Evolutionary conservation across 1,284 basidiomycete species (phyloP).

Genomic region (Apiotrichum siamense): DNA sequence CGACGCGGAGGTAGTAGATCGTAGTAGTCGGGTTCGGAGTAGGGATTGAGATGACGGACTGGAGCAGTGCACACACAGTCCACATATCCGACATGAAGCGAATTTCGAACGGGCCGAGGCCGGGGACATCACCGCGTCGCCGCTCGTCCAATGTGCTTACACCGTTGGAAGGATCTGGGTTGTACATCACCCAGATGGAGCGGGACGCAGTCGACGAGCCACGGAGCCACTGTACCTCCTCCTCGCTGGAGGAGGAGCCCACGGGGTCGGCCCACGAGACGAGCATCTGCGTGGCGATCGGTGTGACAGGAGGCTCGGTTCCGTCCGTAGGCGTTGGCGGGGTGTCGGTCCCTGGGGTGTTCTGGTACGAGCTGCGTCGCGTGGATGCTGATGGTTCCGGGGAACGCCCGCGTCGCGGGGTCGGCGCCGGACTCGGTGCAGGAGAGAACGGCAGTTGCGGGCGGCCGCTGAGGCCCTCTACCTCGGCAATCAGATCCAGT

Average conservation of each 20-base stretch:
- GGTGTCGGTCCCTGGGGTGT: not conserved
- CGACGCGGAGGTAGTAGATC: constrained; percentile 31
- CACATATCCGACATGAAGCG: constrained; percentile 30
- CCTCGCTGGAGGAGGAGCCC: not conserved
- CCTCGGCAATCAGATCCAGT: constrained; percentile 21
- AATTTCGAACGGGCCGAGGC: constrained; percentile 27
- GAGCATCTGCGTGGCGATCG: constrained; percentile 10
- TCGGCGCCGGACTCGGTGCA: not conserved
- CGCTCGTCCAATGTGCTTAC: constrained; percentile 21
- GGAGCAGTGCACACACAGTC: constrained; percentile 31
- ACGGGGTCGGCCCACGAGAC: constrained; percentile 9
- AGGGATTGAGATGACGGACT: constrained; percentile 16
- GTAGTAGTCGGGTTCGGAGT: constrained; percentile 23
- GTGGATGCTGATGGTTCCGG: not conserved
- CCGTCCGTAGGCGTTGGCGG: not conserved
- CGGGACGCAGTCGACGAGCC: constrained; percentile 17
- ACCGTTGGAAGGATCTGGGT: constrained; percentile 21
- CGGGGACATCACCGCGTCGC: constrained; percentile 17
- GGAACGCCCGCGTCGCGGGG: constrained; percentile 1
- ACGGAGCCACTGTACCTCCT: constrained; percentile 21
- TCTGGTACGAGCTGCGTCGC: not conserved
- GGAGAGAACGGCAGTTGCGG: not conserved
- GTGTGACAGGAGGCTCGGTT: not conserved
- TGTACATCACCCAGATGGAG: constrained; percentile 25
- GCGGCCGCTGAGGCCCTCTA: constrained; percentile 17